A percentile compares a stretch with the other conserved stretches of the same genome.
phyloP scores from a whole-genome alignment of 2,329 filamentous ascomycete genomes.

The Fusarium heterosporum region DNA sequence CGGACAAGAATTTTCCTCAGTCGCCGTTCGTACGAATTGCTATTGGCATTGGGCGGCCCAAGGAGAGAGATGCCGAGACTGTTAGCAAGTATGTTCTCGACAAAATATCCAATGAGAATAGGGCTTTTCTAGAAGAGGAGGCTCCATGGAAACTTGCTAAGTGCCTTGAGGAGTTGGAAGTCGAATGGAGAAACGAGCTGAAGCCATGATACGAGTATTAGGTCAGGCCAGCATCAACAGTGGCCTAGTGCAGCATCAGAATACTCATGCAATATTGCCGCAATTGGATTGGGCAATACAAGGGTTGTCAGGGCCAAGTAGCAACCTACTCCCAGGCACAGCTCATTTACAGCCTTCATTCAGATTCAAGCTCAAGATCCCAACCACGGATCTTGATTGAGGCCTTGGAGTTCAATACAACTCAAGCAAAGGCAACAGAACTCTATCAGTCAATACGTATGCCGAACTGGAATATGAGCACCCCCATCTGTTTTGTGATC shows the following conservation, averaged over 20 bases:
- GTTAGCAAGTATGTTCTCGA: constrained; percentile 84
- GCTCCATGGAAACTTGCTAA: constrained; percentile 65
- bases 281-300: neutral
- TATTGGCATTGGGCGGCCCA: constrained; percentile 88
- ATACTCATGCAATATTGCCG: neutral
- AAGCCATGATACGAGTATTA: constrained; percentile 19
- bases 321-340: neutral
- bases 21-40: constrained; percentile 71
- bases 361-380: neutral
- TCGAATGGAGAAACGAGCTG: constrained; percentile 51
- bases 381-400: neutral
- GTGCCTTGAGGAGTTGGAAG: constrained; percentile 60
- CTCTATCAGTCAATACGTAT: constrained; percentile 3
- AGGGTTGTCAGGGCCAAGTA: neutral
- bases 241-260: neutral
- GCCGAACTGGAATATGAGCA: constrained; percentile 17
- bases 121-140: constrained; percentile 61
- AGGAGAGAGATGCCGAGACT: constrained; percentile 70
- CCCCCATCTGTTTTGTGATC: constrained; percentile 16
- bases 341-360: neutral
- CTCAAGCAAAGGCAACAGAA: neutral
- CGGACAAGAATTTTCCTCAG: constrained; percentile 54
- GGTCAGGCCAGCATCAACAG: neutral
- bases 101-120: constrained; percentile 69
- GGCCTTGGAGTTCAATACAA: neutral